A percentile compares a stretch with the other conserved stretches of the same genome.
phyloP scores from a whole-genome alignment of 2,329 filamentous ascomycete genomes.

The Incumbomyces delicatus region DNA sequence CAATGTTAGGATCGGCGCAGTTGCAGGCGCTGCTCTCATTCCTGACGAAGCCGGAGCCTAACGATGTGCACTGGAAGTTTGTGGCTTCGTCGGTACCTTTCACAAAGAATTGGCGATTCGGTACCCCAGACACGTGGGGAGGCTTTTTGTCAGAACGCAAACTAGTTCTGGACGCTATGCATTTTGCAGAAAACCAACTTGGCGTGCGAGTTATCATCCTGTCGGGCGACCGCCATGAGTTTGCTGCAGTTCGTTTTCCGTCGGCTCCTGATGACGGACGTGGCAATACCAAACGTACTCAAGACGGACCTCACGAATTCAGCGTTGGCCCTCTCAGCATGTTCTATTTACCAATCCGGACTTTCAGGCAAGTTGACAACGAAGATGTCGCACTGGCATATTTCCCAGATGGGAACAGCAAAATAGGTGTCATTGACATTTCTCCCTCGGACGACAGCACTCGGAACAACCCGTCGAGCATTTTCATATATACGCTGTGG shows the following conservation, averaged over 20 bases:
- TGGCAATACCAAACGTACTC: background rate
- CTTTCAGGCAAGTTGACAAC: slow-evolving; percentile 70
- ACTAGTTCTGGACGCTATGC: slow-evolving; percentile 78
- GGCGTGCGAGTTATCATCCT: slow-evolving; percentile 73
- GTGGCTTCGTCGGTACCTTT: slow-evolving; percentile 85
- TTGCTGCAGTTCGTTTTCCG: slow-evolving; percentile 72
- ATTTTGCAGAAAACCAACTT: slow-evolving; percentile 62
- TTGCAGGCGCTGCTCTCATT: slow-evolving; percentile 69
- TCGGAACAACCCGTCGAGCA: slow-evolving; percentile 36
- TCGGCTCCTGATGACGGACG: slow-evolving; percentile 28
- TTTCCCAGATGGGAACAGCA: slow-evolving; percentile 72
- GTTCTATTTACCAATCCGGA: slow-evolving; percentile 79
- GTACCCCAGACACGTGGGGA: slow-evolving; percentile 84
- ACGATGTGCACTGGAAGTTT: slow-evolving; percentile 85
- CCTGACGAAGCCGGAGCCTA: slow-evolving; percentile 60
- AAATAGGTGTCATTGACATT: slow-evolving; percentile 78
- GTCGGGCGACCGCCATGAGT: slow-evolving; percentile 92
- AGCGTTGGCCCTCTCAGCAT: slow-evolving; percentile 84
- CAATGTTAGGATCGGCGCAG: slow-evolving; percentile 77
- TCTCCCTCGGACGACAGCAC: slow-evolving; percentile 42
- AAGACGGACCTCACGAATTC: slow-evolving; percentile 66
- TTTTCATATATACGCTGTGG: slow-evolving; percentile 71
- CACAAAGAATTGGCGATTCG: slow-evolving; percentile 93
- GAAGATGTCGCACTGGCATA: slow-evolving; percentile 80
- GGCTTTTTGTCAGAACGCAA: slow-evolving; percentile 76